A percentile compares a stretch with the other conserved stretches of the same genome.
phyloP scores from a whole-genome alignment of 139 green algal species.

The Auxenochlorella protothecoides region DNA sequence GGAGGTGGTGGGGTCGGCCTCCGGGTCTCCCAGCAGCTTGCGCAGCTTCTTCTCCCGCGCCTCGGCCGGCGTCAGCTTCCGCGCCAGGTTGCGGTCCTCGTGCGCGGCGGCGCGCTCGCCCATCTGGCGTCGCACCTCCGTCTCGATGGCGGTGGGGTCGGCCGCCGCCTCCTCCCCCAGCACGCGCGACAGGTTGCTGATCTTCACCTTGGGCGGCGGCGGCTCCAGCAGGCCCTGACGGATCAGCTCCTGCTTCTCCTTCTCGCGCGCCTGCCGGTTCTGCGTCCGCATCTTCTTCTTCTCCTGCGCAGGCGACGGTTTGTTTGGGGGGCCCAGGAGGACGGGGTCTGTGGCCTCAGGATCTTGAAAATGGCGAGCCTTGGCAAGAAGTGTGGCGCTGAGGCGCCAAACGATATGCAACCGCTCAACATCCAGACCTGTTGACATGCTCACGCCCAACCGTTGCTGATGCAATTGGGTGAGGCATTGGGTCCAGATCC shows the following conservation, averaged over 20 bases:
- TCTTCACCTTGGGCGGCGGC: constrained; percentile 91
- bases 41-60: constrained; percentile 83
- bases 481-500: too few relatives aligned
- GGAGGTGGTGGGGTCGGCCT: constrained; percentile 5
- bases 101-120: constrained; percentile 75
- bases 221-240: constrained; percentile 83
- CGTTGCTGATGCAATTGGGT: too few relatives aligned
- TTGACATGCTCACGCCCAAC: too few relatives aligned
- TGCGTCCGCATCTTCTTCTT: constrained; percentile 95
- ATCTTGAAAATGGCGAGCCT: too few relatives aligned
- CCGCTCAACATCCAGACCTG: too few relatives aligned
- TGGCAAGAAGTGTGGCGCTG: too few relatives aligned
- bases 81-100: constrained; percentile 88
- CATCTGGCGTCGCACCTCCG: constrained; percentile 77
- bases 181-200: constrained; percentile 93
- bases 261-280: constrained; percentile 74
- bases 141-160: constrained; percentile 89
- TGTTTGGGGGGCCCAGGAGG: too few relatives aligned
- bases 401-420: too few relatives aligned
- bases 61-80: constrained; percentile 90
- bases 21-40: constrained; percentile 72
- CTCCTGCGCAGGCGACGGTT: constrained; percentile 34
- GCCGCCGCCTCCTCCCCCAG: constrained; percentile 72
- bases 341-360: too few relatives aligned
- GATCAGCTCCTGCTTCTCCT: constrained; percentile 97